phyloP scores from a whole-genome alignment of 1,139 yeast species.

The Taphrina pruni region DNA sequence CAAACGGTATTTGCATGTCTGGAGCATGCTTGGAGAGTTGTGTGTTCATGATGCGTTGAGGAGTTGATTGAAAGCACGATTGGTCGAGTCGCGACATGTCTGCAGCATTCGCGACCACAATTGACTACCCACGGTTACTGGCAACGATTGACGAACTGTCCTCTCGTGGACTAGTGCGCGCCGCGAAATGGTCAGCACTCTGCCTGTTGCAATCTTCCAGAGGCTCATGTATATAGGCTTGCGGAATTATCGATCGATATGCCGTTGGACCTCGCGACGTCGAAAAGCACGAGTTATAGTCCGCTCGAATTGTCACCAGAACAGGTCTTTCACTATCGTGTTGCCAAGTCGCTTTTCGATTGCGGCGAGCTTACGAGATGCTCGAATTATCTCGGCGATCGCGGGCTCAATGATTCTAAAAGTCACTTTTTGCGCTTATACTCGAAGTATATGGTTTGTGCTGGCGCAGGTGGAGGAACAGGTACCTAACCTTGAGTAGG shows the following conservation, averaged over 20 bases:
- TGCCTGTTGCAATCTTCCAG: background rate
- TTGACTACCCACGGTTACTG: background rate
- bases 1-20: too few relatives aligned
- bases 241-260: conserved; percentile 5
- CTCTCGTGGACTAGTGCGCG: conserved; percentile 7
- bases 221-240: background rate
- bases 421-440: conserved; percentile 17
- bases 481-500: conserved; percentile 53
- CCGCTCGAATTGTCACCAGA: background rate
- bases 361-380: conserved; percentile 88
- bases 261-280: background rate
- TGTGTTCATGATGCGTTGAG: too few relatives aligned
- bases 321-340: background rate
- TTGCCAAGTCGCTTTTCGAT: conserved; percentile 78
- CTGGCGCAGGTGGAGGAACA: too few relatives aligned
- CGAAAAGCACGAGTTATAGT: background rate
- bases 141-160: conserved; percentile 6
- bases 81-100: background rate
- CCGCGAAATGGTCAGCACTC: conserved; percentile 10
- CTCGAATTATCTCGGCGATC: conserved; percentile 52
- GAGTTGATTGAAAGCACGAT: too few relatives aligned
- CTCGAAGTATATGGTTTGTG: conserved; percentile 53
- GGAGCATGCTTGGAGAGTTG: too few relatives aligned
- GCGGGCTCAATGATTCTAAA: background rate
- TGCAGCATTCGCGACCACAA: background rate